phyloP scores from a whole-genome alignment of 805 yeast genomes.

The Candida berthetii region DNA sequence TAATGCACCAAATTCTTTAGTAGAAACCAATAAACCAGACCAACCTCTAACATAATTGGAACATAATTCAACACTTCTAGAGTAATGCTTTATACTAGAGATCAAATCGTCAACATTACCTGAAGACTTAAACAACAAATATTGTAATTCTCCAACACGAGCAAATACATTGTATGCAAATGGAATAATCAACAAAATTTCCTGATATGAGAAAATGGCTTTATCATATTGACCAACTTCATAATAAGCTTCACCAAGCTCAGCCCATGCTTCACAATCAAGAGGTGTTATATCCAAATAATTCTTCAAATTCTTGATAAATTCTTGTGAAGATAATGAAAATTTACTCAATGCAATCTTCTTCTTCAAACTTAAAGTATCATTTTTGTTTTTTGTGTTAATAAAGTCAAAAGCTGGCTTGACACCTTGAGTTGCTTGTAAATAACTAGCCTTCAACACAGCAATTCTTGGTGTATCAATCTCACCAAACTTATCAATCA shows the following conservation, averaged over 20 bases:
- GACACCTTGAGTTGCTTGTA: conserved; percentile 47
- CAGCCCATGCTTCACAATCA: conserved; percentile 77
- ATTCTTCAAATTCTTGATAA: conserved; percentile 46
- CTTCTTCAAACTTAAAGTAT: conserved; percentile 16
- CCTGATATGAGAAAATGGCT: conserved; percentile 63
- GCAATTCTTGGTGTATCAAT: conserved; percentile 48
- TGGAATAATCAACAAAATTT: conserved; percentile 63
- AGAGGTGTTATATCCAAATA: conserved; percentile 61
- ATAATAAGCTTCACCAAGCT: conserved; percentile 61
- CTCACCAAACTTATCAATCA: conserved; percentile 64
- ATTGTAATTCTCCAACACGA: conserved; percentile 51
- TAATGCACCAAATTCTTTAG: conserved; percentile 19
- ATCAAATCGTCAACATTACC: conserved; percentile 4
- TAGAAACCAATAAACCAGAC: conserved; percentile 51
- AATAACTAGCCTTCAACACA: conserved; percentile 45
- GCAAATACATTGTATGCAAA: conserved; percentile 62
- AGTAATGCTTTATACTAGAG: conserved; percentile 37
- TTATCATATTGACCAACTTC: conserved; percentile 56
- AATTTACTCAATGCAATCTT: conserved; percentile 14
- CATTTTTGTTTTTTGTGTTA: conserved; percentile 13
- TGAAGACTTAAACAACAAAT: conserved; percentile 7
- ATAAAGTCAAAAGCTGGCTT: conserved; percentile 30
- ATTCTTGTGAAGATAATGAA: conserved; percentile 21
- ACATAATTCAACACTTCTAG: conserved; percentile 74
- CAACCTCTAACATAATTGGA: conserved; percentile 66